phyloP scores from a whole-genome alignment of 2,329 filamentous ascomycete genomes.

The Diaporthe sp. region DNA sequence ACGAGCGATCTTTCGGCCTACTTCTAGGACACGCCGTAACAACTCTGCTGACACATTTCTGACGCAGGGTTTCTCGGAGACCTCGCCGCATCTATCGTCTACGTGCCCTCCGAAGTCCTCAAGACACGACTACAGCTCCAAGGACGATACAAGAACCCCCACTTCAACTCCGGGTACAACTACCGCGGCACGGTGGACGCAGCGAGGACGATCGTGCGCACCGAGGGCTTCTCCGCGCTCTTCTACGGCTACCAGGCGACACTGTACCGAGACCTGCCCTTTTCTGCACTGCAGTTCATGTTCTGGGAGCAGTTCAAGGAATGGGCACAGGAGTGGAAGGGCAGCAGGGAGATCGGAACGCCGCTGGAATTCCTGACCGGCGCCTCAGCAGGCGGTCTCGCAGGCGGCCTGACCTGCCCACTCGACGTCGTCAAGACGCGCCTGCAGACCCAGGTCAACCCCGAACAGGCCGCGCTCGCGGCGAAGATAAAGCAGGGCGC shows the following conservation, averaged over 20 bases:
- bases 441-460: conserved; percentile 87
- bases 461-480: conserved; percentile 41
- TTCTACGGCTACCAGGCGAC: conserved; percentile 99
- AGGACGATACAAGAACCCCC: conserved; percentile 93
- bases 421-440: conserved; percentile 98
- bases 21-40: not conserved
- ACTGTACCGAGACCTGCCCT: conserved; percentile 91
- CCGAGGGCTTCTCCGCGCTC: conserved; percentile 85
- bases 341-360: conserved; percentile 85
- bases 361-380: conserved; percentile 89
- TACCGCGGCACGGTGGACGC: conserved; percentile 90
- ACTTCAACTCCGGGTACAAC: conserved; percentile 95
- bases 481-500: conserved; percentile 34
- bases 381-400: conserved; percentile 88
- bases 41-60: not conserved
- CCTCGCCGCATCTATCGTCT: conserved; percentile 89
- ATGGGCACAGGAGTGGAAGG: conserved; percentile 82
- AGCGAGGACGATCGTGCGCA: conserved; percentile 82
- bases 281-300: conserved; percentile 95
- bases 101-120: conserved; percentile 96
- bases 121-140: conserved; percentile 98
- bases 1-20: conserved; percentile 39
- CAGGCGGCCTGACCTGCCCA: conserved; percentile 93
- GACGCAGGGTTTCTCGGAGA: conserved; percentile 87
- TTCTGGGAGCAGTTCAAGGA: conserved; percentile 96